A percentile compares a stretch with the other conserved stretches of the same genome.
Conservation (phyloP, 1,284 basidiomycete species). For the Ceratobasidium papillatum region DNA sequence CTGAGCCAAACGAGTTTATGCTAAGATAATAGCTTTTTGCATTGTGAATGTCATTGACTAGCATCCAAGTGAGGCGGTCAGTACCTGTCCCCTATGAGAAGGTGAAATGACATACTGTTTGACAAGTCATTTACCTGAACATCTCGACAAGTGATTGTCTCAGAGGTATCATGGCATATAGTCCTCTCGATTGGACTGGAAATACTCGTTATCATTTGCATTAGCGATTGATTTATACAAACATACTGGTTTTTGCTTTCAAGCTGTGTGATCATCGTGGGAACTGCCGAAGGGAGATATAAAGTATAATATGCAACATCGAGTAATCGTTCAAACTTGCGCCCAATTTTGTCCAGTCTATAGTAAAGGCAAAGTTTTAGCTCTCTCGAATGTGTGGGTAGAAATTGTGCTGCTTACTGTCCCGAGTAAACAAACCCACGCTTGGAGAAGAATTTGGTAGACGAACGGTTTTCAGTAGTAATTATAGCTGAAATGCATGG, state of each 20-base stretch:
- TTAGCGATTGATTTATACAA: not conserved
- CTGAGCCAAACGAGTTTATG: not conserved
- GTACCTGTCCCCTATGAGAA: not conserved
- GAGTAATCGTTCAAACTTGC: slow-evolving; percentile 3
- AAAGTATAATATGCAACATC: not conserved
- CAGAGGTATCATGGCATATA: not conserved
- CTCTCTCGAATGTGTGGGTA: not conserved
- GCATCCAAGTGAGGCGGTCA: not conserved
- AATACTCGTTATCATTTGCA: not conserved
- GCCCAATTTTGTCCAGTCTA: not conserved
- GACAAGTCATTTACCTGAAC: not conserved
- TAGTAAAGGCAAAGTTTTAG: not conserved
- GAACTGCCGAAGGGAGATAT: not conserved
- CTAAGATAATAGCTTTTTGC: not conserved
- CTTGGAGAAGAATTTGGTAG: slow-evolving; percentile 7
- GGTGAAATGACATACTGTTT: not conserved
- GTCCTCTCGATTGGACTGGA: not conserved
- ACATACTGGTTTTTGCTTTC: not conserved
- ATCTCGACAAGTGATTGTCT: not conserved
- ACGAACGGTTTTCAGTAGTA: not conserved
- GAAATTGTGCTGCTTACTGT: not conserved
- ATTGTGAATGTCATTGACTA: not conserved
- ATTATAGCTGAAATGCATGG: not conserved
- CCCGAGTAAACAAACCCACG: slow-evolving; percentile 4
- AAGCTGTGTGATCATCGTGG: not conserved